Conservation (phyloP, 2,329 filamentous ascomycete genomes). For the Didymella pomorum region DNA sequence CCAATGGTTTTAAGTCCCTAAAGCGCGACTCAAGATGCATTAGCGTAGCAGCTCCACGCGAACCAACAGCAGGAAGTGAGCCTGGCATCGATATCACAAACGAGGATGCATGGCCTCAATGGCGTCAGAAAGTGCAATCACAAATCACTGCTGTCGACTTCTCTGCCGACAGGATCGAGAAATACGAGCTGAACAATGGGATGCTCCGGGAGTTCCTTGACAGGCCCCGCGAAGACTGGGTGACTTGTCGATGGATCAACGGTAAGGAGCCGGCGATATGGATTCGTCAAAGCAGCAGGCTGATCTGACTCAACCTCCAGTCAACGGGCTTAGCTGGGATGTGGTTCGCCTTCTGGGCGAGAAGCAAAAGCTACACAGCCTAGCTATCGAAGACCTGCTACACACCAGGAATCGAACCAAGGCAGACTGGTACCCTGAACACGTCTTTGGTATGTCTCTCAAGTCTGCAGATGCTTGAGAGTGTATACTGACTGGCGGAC, state of each 20-base stretch:
- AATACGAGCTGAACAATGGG: slow-evolving; percentile 73
- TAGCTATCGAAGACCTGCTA: slow-evolving; percentile 88
- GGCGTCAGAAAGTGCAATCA: slow-evolving; percentile 64
- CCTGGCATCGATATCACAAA: slow-evolving; percentile 56
- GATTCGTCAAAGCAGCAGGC: not conserved
- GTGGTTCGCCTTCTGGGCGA: slow-evolving; percentile 82
- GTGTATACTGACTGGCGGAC: not conserved
- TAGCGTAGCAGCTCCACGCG: slow-evolving; percentile 12
- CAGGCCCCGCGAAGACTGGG: slow-evolving; percentile 69
- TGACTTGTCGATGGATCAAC: slow-evolving; percentile 88
- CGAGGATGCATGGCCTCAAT: slow-evolving; percentile 44
- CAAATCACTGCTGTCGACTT: slow-evolving; percentile 89
- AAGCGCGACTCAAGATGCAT: not conserved
- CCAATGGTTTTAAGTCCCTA: not conserved
- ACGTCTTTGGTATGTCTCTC: slow-evolving; percentile 64
- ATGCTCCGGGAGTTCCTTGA: slow-evolving; percentile 72
- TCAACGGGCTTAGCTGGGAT: slow-evolving; percentile 92
- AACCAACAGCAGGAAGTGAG: slow-evolving; percentile 35
- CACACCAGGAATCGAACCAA: slow-evolving; percentile 87
- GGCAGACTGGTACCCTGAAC: slow-evolving; percentile 80
- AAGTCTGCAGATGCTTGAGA: not conserved
- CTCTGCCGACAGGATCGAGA: slow-evolving; percentile 71
- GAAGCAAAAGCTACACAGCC: slow-evolving; percentile 77
- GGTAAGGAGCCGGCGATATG: slow-evolving; percentile 63
- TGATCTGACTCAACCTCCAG: slow-evolving; percentile 33